Evolutionary conservation across 495 filamentous ascomycete genomes (phyloP), one percentile per base, ranked within the genome.

Genomic region (Margaritispora aquatica): DNA sequence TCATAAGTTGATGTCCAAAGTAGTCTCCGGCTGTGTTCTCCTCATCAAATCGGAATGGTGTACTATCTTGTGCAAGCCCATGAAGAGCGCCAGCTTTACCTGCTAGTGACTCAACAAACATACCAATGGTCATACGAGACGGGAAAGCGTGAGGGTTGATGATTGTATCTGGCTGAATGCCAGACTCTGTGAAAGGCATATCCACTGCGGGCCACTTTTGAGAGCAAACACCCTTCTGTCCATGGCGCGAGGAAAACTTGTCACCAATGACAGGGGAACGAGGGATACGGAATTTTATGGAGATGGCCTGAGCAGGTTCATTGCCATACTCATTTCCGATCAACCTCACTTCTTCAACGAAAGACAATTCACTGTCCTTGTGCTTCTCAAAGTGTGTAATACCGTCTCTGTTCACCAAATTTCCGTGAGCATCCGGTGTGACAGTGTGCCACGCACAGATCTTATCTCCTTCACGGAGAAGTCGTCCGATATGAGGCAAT

Each of bases 101-200:
- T 22, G 94, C 94, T 60, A 98, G 81, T 7, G 92, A 96, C 74
- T 98, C 94, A 65, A 98, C 86, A 77, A 98, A 97, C 88, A 97
- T 97, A 70, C 94, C 94, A 70, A 98, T 98, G 23, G 94, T 98
- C 94, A 98, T 98, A 73, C 94, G 93, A 57, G 94, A 97, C n/a
- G 94, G 94, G 81, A 98, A 98, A 72, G 94, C 94, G 81, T 98
- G 94, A 59, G 94, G 94, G 74, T 98, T 98, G 77, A 98, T 98
- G 70, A 98, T 98, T 66, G 96, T 78, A 71, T 98, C 94, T 2
- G 94, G 94, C 68, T 96, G 90, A 68, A 98, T 97, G 58, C 94
- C 94, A 47, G 88, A 89, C 75, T 98, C 94, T 22, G 90, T 91
- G 75, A 98, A 98, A 8, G 94, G 94, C 92, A 98, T 96, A 72